These are phyloP conservation scores for Backusella tarrabulga DNA, from an alignment of 192 early-diverging fungal genomes.

Conservation along the genomic window DNA sequence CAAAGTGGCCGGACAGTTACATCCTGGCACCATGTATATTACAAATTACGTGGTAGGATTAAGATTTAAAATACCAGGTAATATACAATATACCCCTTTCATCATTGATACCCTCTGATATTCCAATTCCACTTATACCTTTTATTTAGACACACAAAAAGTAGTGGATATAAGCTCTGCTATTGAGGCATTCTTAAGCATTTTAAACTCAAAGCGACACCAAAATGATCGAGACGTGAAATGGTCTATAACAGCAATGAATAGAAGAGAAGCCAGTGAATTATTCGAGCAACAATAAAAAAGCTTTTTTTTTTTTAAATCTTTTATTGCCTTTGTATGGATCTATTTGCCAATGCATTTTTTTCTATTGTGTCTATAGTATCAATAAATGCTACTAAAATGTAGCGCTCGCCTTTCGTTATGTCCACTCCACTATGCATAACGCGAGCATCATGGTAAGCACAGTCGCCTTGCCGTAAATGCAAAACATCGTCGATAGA, in stretches of 20 bases:
- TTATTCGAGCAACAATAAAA: neutral
- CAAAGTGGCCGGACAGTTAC: neutral
- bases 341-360: neutral
- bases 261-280: neutral
- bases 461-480: constrained; percentile 42
- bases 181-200: neutral
- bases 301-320: neutral
- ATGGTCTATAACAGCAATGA: neutral
- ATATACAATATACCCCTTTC: neutral
- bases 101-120: neutral
- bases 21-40: constrained; percentile 19
- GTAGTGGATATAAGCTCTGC: neutral
- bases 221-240: constrained; percentile 9
- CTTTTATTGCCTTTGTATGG: neutral
- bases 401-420: constrained; percentile 35
- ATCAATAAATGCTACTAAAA: constrained; percentile 57
- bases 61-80: neutral
- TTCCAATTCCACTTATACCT: no score
- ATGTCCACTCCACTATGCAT: constrained; percentile 44
- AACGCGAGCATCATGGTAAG: constrained; percentile 46
- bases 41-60: constrained; percentile 24
- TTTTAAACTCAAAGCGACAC: neutral
- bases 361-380: constrained; percentile 37
- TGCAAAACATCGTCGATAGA: constrained; percentile 18
- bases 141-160: neutral